Percentiles rank a stretch among this genome's conserved stretches.
These are phyloP conservation scores for Quercus berberidifolia DNA, from an alignment of 306 rosid genomes.

Conservation along the genomic window DNA sequence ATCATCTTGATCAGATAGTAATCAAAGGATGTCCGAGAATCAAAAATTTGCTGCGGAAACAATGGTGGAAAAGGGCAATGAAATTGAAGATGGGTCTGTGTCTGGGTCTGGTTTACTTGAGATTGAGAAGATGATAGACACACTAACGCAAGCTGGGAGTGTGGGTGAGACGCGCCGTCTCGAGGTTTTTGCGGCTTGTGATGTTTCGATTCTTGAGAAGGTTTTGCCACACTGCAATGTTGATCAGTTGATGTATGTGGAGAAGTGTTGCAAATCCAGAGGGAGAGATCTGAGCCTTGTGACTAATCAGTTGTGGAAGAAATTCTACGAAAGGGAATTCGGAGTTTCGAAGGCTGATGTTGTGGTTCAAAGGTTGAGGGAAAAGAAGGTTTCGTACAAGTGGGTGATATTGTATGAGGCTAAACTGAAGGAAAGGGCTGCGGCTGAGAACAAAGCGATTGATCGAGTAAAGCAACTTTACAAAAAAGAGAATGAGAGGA, in stretches of 20 bases:
- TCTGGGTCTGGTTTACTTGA: too few species aligned
- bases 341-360: constrained; percentile 15
- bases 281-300: constrained; percentile 46
- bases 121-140: too few species aligned
- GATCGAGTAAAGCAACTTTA: constrained; percentile 33
- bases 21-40: too few species aligned
- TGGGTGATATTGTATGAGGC: constrained; percentile 48
- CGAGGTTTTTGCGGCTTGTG: too few species aligned
- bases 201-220: constrained; percentile 19
- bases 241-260: constrained; percentile 46
- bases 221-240: constrained; percentile 47
- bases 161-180: too few species aligned
- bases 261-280: constrained; percentile 35
- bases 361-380: constrained; percentile 37
- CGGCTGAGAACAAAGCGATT: constrained; percentile 25
- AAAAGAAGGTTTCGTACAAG: constrained; percentile 23
- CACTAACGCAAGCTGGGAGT: too few species aligned
- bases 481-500: constrained; percentile 25
- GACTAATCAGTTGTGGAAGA: constrained; percentile 47
- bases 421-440: constrained; percentile 30
- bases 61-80: too few species aligned
- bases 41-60: too few species aligned
- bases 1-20: too few species aligned
- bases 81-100: too few species aligned
- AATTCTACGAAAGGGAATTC: constrained; percentile 38